These are phyloP conservation scores for Ceratobasidium sp. DNA, from an alignment of 1,284 basidiomycete species.

Conservation along the genomic window DNA sequence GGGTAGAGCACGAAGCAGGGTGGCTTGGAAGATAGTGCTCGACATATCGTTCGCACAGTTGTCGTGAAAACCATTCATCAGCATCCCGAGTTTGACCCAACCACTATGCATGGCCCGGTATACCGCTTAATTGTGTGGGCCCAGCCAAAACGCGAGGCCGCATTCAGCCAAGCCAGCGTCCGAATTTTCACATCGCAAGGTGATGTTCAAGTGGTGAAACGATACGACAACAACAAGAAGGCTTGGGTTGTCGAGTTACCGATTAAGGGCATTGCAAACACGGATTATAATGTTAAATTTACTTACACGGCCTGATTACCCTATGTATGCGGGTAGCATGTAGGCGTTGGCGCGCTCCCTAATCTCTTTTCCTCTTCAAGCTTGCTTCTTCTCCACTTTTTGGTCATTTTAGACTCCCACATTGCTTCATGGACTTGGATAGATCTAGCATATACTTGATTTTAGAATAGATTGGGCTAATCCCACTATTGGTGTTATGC, in stretches of 20 bases:
- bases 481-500: no score
- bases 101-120: background rate
- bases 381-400: no score
- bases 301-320: slow-evolving; percentile 3
- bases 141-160: background rate
- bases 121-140: slow-evolving; percentile 27
- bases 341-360: no score
- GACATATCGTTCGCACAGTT: background rate
- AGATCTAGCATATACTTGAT: no score
- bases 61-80: background rate
- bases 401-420: no score
- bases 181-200: background rate
- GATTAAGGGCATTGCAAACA: background rate
- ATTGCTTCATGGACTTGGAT: no score
- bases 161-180: background rate
- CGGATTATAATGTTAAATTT: background rate
- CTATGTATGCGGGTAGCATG: no score
- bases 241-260: slow-evolving; percentile 14
- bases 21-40: no score
- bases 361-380: no score
- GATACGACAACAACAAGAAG: slow-evolving; percentile 4
- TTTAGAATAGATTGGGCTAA: no score
- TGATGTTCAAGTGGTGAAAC: background rate
- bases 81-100: slow-evolving; percentile 8
- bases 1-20: background rate